A percentile compares a stretch with the other conserved stretches of the same genome.
These are phyloP conservation scores for Metschnikowia shivogae DNA, from an alignment of 805 yeast genomes.

Conservation along the genomic window DNA sequence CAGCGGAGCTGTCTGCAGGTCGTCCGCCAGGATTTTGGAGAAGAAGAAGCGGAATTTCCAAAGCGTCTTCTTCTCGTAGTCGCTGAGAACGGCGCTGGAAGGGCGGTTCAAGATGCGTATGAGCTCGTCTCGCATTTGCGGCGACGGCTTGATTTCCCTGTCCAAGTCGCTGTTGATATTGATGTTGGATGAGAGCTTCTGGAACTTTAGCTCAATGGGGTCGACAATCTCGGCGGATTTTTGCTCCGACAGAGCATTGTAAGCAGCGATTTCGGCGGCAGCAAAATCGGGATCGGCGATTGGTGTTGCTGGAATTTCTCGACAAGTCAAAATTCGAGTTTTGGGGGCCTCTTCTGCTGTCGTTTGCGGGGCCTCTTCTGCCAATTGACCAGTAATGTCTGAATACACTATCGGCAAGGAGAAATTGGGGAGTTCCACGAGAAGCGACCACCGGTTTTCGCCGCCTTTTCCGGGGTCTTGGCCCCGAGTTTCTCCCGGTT, in stretches of 20 bases:
- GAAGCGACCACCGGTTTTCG: conserved; percentile 22
- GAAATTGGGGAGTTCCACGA: conserved; percentile 52
- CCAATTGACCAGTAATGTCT: conserved; percentile 42
- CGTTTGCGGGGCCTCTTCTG: conserved; percentile 7
- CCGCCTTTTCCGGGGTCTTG: too few relatives aligned
- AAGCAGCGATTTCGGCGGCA: conserved; percentile 9
- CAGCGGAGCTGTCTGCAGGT: conserved; percentile 31
- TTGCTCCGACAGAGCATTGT: conserved; percentile 7
- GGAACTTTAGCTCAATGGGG: conserved; percentile 84
- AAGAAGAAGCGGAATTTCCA: conserved; percentile 88
- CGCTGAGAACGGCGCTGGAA: conserved; percentile 76
- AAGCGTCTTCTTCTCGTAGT: conserved; percentile 77
- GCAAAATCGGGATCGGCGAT: conserved; percentile 44
- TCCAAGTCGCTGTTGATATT: conserved; percentile 76
- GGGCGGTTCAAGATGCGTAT: conserved; percentile 68
- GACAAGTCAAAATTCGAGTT: neutral
- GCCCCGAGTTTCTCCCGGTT: neutral
- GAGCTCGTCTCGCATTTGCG: conserved; percentile 73
- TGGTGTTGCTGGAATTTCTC: neutral
- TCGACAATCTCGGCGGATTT: conserved; percentile 33
- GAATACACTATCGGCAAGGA: conserved; percentile 70
- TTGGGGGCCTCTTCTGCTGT: conserved; percentile 20
- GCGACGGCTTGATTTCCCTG: conserved; percentile 82
- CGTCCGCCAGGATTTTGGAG: conserved; percentile 35
- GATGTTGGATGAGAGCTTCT: conserved; percentile 72